A percentile compares a stretch with the other conserved stretches of the same genome.
phyloP scores from a whole-genome alignment of 1,284 basidiomycete genomes.

The Ustilago lituana region DNA sequence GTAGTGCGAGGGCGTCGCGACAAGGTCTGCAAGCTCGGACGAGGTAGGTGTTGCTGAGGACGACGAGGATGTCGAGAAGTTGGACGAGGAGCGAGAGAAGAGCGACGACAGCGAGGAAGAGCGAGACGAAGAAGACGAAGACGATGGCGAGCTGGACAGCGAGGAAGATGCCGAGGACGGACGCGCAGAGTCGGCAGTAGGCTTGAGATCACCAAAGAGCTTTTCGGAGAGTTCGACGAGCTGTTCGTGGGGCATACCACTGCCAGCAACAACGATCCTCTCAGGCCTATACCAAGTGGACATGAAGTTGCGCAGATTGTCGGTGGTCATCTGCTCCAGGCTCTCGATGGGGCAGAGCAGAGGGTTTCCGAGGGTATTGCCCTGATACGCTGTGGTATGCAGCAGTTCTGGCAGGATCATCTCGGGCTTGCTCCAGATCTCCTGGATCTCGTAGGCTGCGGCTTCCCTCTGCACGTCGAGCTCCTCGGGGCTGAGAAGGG shows the following conservation, averaged over 20 bases:
- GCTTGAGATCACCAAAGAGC: constrained; percentile 77
- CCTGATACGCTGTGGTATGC: constrained; percentile 84
- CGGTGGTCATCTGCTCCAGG: constrained; percentile 76
- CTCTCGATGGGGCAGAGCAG: constrained; percentile 87
- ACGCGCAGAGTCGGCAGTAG: constrained; percentile 10
- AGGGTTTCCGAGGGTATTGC: constrained; percentile 85
- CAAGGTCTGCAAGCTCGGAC: constrained; percentile 59
- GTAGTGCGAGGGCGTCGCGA: constrained; percentile 74
- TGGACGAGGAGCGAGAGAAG: constrained; percentile 71
- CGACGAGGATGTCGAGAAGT: constrained; percentile 55
- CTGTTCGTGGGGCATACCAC: constrained; percentile 88
- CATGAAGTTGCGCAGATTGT: constrained; percentile 77
- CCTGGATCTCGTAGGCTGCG: constrained; percentile 89
- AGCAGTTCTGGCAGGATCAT: constrained; percentile 93
- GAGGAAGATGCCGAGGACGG: constrained; percentile 17
- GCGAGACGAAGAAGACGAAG: constrained; percentile 71
- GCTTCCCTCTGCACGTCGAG: constrained; percentile 85
- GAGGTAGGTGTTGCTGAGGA: constrained; percentile 44
- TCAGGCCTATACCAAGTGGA: constrained; percentile 89
- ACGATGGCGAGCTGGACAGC: constrained; percentile 25
- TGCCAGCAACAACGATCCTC: constrained; percentile 91
- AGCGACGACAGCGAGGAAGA: constrained; percentile 52
- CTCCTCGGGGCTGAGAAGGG: constrained; percentile 81
- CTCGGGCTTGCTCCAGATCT: constrained; percentile 88
- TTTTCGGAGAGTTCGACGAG: constrained; percentile 85